Evolutionary conservation across 345 rosid genomes (phyloP), one percentile per base, ranked within the genome.

Genomic region (Camelina laxa): DNA sequence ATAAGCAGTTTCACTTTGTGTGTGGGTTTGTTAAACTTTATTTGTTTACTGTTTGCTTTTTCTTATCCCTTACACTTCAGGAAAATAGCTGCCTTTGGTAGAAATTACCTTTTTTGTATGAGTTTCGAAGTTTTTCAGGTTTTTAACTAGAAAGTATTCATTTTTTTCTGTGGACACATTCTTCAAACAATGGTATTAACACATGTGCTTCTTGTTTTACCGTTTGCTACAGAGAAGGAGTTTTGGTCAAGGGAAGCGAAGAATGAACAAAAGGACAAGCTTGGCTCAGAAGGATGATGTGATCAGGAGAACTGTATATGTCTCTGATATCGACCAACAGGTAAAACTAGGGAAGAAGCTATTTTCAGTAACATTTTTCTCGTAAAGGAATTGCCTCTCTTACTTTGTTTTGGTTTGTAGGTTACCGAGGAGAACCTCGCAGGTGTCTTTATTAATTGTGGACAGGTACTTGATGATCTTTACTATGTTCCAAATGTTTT

Each of bases 361-460:
- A 12, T 20, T 64, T 69, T 11, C 5, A 1, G 3, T 45, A 47
- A 38, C 66, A 35, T 47, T 38, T 44, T 39, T 65, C 39, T 41
- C 13, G 3, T 36, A 12, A 36, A 53, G 35, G 69, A 51, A 44
- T 59, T 21, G 41, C 73, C 21, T 65, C 73, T 72, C 58, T 60
- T 54, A 16, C 48, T 16, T 69, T 50, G 53, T 39, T 16, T 64
- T 19, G 22, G 22, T 49, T 75, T 88, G 35, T 74, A 79, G 99
- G 93, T 96, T 53, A 92, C 99, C 2, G 98, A 96, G 76, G 99
- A 96, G 85, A 92, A 86, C 78, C 96, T 96, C 61, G 99, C 99
- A 3, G 86, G 89, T 61, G 87, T 96, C 69, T 96, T 96, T 81
- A 77, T 82, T 64, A 83, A 83, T 5, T 92, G 93, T 65, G 99